Base-by-base conservation (phyloP, 2,329 filamentous ascomycete species). In the Scytalidium lignicola region DNA sequence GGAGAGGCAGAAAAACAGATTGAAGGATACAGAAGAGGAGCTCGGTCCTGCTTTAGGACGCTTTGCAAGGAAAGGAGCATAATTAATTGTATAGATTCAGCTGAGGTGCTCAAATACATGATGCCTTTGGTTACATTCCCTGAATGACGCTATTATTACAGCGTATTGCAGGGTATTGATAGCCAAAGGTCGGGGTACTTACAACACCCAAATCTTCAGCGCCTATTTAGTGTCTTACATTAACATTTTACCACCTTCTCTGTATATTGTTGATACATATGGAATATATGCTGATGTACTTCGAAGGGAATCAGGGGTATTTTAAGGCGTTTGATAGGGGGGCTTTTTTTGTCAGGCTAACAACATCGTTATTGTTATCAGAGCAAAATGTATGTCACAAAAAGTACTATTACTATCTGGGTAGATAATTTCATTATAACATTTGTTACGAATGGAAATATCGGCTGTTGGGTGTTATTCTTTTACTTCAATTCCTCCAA, bases 1-100 rank as follows among this genome's bases (percentile, higher is more conserved):
- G 58, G 81, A 86, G 67, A 82, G 81, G 67, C 79, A 85, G 59
- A 79, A 84, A 65, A 80, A 83, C 62, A 83, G 78, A 62, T 71
- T 85, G 58, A 77, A 82, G 63, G 81, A 88, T 67, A 76, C 77
- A 57, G 79, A 86, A 66, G 79, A 78, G 51, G 86, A 92, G 57
- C 74, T 96, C 56, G 93, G 93, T 0, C 91, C 92, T 53, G 90
- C 90, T 43, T 70, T 99, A 65, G 85, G 83, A 51, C 79, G 93
- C 58, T 99, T 99, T 72, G 89, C 84, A 15, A 82, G 80, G 67
- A 91, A 85, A 68, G 80, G 56, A 43, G 51, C 46, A 49, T 61
- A 44, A 58, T 39, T 8, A 26, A 6, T 5, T 10, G 5, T 6
- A 26, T 5, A 26, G 23, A 26, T n/a, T n/a, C n/a, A n/a, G n/a